Conservation (phyloP, 2,329 filamentous ascomycete species). For the Exophiala aquamarina region DNA sequence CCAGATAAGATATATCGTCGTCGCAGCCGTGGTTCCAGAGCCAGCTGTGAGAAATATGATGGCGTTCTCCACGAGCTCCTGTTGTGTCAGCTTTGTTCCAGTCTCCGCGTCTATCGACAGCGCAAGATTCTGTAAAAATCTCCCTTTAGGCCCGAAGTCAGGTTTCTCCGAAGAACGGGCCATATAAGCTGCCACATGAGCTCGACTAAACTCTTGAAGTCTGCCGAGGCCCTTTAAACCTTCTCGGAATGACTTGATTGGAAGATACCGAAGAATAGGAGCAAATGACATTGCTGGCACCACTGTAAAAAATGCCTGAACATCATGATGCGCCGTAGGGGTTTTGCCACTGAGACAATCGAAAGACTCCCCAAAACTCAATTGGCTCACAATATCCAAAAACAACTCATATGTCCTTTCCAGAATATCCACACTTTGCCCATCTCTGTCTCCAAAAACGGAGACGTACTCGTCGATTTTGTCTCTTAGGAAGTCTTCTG, state of each 20-base stretch:
- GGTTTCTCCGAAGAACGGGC: not conserved
- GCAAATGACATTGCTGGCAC: not conserved
- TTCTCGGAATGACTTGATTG: conserved; percentile 1
- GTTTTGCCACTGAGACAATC: conserved; percentile 5
- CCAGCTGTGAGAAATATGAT: conserved; percentile 10
- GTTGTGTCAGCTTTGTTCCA: conserved; percentile 5
- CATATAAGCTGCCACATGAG: conserved; percentile 3
- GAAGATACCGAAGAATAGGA: conserved; percentile 3
- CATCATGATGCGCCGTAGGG: conserved; percentile 1
- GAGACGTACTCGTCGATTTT: conserved; percentile 4
- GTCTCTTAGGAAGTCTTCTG: not conserved
- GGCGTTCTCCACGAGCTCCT: conserved; percentile 7
- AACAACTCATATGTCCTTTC: conserved; percentile 3
- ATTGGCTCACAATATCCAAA: conserved; percentile 3
- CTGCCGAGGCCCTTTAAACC: conserved; percentile 4
- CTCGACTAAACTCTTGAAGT: conserved; percentile 3
- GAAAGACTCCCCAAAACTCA: conserved; percentile 5
- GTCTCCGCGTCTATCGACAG: conserved; percentile 1
- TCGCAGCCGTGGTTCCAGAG: conserved; percentile 9
- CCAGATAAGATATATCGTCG: conserved; percentile 3
- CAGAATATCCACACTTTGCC: conserved; percentile 3
- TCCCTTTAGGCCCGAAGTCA: not conserved
- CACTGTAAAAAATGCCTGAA: conserved; percentile 3
- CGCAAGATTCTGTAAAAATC: conserved; percentile 3
- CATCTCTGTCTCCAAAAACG: not conserved